Conservation (phyloP, 345 rosid genomes). For the Turnera subulata region DNA sequence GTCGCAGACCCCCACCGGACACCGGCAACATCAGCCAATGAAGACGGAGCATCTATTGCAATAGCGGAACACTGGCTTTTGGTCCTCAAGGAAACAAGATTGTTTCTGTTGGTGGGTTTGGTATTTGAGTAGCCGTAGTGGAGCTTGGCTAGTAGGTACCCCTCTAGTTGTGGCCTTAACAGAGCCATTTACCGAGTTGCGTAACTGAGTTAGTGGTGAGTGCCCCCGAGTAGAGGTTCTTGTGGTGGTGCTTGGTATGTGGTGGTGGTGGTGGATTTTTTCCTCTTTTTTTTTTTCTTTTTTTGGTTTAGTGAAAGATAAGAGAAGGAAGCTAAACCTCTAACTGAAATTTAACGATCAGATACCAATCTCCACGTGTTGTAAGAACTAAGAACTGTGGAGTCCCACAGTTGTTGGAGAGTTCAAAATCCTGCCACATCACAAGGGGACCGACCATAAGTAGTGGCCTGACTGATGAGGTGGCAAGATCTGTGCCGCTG, state of each 20-base stretch:
- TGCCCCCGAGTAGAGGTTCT: constrained; percentile 6
- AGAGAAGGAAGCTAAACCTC: constrained; percentile 32
- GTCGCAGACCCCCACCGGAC: constrained; percentile 71
- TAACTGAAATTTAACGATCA: constrained; percentile 47
- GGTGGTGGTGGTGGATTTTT: too few species aligned
- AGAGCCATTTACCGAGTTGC: constrained; percentile 50
- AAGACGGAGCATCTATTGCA: constrained; percentile 77
- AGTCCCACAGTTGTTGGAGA: neutral
- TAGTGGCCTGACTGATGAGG: neutral
- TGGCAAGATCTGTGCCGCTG: neutral
- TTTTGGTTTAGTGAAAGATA: constrained; percentile 24
- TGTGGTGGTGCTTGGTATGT: constrained; percentile 13
- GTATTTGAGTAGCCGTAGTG: constrained; percentile 10
- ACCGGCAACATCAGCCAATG: constrained; percentile 48
- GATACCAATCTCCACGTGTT: neutral
- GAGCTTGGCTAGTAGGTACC: constrained; percentile 41
- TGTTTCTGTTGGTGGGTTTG: constrained; percentile 8
- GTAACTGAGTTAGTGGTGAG: constrained; percentile 34
- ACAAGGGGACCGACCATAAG: neutral
- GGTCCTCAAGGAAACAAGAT: constrained; percentile 12
- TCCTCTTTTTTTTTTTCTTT: too few species aligned
- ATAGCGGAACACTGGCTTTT: constrained; percentile 62
- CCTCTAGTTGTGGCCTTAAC: constrained; percentile 52
- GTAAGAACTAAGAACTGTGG: neutral
- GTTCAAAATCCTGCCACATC: neutral